Percentiles rank a stretch among this genome's conserved stretches.
Conservation (phyloP, 352 stramenopile genomes). For the Pythium rishiriense region DNA sequence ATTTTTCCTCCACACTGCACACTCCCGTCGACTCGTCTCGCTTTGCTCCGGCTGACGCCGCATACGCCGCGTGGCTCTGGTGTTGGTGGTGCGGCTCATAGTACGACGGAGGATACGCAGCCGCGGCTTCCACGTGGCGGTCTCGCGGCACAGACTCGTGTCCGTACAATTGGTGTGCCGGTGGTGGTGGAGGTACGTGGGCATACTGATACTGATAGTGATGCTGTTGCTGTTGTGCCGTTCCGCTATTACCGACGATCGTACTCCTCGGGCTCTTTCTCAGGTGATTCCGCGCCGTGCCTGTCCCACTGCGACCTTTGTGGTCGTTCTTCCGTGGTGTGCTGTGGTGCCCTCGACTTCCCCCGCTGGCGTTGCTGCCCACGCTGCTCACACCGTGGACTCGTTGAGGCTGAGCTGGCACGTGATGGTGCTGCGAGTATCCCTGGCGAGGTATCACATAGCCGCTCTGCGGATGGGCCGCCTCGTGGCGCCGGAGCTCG, state of each 20-base stretch:
- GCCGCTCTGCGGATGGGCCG: neutral
- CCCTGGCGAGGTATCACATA: neutral
- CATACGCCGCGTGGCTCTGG: neutral
- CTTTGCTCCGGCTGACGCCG: neutral
- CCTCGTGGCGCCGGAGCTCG: slow-evolving; percentile 16
- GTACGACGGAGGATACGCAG: neutral
- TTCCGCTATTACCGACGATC: neutral
- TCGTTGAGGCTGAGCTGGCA: neutral
- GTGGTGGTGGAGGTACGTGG: too few species aligned
- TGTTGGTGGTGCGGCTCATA: neutral
- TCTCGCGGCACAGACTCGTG: neutral
- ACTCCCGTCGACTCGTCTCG: slow-evolving; percentile 23
- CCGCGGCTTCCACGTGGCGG: too few species aligned
- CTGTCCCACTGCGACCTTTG: slow-evolving; percentile 4
- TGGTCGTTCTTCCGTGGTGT: slow-evolving; percentile 15
- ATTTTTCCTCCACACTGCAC: slow-evolving; percentile 28
- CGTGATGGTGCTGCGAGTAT: neutral
- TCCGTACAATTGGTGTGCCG: neutral
- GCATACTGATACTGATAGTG: slow-evolving; percentile 1
- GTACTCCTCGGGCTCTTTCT: slow-evolving; percentile 15
- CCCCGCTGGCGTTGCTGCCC: neutral
- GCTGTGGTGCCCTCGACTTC: neutral
- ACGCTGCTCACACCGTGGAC: neutral
- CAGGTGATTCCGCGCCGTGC: neutral
- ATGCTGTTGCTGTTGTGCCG: slow-evolving; percentile 7